A percentile compares a stretch with the other conserved stretches of the same genome.
Evolutionary conservation across 495 filamentous ascomycete species (phyloP).

Genomic region (Penicillium paxilli): DNA sequence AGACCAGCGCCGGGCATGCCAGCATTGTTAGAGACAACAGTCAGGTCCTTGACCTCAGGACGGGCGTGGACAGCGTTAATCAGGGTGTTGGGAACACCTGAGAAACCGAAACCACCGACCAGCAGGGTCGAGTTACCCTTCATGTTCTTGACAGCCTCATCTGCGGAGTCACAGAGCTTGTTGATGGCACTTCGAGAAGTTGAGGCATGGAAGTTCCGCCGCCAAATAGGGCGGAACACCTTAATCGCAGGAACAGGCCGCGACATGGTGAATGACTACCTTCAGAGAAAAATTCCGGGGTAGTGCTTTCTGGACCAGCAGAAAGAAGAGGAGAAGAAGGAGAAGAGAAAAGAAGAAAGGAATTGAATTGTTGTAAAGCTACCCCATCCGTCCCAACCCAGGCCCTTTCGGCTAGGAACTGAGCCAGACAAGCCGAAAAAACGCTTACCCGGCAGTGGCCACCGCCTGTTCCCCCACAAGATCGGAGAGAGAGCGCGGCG

Average conservation of each 20-base stretch:
- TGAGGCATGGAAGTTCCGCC: conserved; percentile 64
- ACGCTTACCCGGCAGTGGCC: conserved; percentile 17
- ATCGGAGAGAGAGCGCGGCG: conserved; percentile 10
- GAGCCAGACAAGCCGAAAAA: conserved; percentile 22
- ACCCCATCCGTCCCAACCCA: conserved; percentile 11
- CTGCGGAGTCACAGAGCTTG: conserved; percentile 71
- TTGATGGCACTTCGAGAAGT: conserved; percentile 66
- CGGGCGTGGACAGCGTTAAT: conserved; percentile 75
- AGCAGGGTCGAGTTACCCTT: conserved; percentile 68
- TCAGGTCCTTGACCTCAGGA: conserved; percentile 70
- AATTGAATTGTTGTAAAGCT: conserved; percentile 9
- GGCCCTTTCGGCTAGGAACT: conserved; percentile 17
- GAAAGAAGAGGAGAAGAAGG: conserved; percentile 6
- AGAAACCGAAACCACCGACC: conserved; percentile 83
- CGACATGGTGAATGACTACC: conserved; percentile 26
- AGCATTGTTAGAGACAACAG: conserved; percentile 89
- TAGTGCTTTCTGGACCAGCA: conserved; percentile 17
- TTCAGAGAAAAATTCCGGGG: conserved; percentile 7
- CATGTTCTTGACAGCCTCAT: conserved; percentile 72
- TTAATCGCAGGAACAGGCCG: conserved; percentile 31
- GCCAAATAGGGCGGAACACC: conserved; percentile 40
- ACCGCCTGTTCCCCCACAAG: conserved; percentile 12
- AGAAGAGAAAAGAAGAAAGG: conserved; percentile 5
- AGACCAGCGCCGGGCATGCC: conserved; percentile 77
- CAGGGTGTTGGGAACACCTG: conserved; percentile 79